Conservation (phyloP, 768 basidiomycete genomes). For the Lentinula sp. region DNA sequence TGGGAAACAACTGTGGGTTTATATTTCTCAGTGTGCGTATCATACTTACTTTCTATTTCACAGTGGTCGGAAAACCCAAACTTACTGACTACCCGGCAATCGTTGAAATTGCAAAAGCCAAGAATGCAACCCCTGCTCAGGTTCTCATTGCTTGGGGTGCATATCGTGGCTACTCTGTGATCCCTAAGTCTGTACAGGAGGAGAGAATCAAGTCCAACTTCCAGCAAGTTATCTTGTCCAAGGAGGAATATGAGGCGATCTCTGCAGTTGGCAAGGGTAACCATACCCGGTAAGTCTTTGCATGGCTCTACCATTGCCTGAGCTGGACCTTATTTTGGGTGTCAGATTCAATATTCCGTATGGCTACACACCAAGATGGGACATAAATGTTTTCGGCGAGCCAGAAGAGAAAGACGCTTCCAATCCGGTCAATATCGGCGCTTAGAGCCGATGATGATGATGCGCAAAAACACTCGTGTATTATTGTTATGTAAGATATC, state of each 20-base stretch:
- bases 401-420: constrained; percentile 42
- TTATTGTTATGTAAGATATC: neutral
- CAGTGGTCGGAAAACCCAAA: constrained; percentile 56
- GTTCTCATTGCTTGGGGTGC: constrained; percentile 80
- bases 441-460: neutral
- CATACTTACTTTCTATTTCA: neutral
- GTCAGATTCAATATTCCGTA: constrained; percentile 64
- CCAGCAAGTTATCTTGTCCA: constrained; percentile 59
- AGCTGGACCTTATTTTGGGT: neutral
- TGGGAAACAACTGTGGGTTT: constrained; percentile 71
- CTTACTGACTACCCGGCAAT: constrained; percentile 65
- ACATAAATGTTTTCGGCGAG: constrained; percentile 68
- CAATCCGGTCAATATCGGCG: constrained; percentile 26
- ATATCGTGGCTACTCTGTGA: constrained; percentile 71
- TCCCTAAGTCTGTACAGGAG: constrained; percentile 77
- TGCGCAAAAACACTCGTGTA: neutral
- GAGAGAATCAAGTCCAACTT: constrained; percentile 74
- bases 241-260: constrained; percentile 63
- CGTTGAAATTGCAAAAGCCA: constrained; percentile 52
- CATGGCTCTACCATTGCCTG: neutral
- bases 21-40: neutral
- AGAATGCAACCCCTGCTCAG: constrained; percentile 68
- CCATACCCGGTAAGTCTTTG: constrained; percentile 27
- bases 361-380: constrained; percentile 57
- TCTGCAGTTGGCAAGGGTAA: constrained; percentile 42